Base-by-base conservation (phyloP, 352 stramenopile genomes). In the Saprolegnia diclina region DNA sequence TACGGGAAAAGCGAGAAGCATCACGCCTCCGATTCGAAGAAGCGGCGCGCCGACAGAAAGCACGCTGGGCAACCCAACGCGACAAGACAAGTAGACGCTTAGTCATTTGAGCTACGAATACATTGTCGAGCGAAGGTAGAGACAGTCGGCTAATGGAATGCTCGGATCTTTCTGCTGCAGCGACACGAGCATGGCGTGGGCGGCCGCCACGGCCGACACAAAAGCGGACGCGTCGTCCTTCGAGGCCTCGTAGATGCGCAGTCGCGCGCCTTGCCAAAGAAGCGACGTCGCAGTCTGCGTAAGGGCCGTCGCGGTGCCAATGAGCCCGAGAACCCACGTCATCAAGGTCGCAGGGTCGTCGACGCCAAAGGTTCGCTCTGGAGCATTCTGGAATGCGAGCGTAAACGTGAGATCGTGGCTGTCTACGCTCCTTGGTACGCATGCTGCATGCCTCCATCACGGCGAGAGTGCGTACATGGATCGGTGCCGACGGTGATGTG, bases 171-270 rank as follows among this genome's bases (percentile, higher is more conserved):
- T 54, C 38, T 71, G n/a, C 0, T 45, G 10, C 2, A 82, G 62
- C 1, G 64, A 5, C 6, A 75, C 55, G 0, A 66, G 42, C 18
- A 48, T 48, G 42, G 42, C 42, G 13, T 48, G 42, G 42, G 18
- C 42, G 18, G 18, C 13, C 11, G 42, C 11, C 2, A 48, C 10
- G 3, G 42, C 13, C 42, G 42, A 10, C 38, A 48, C 29, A 35
- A 35, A 48, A 48, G 42, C 18, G 1, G 42, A n/a, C 42, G 11
- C 13, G 42, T 14, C 13, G 13, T n/a, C 11, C 7, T n/a, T 48
- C 4, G 73, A 59, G 24, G 82, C 61, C 53, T 84, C 79, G n/a
- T 83, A 81, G 46, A 81, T 75, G 29, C 77, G 76, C 38, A 84
- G 69, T 16, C 79, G 69, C 19, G 73, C 73, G 26, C 67, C 79